Base-by-base conservation (phyloP, 176 grass and related monocot genomes). In the Ensete ventricosum region DNA sequence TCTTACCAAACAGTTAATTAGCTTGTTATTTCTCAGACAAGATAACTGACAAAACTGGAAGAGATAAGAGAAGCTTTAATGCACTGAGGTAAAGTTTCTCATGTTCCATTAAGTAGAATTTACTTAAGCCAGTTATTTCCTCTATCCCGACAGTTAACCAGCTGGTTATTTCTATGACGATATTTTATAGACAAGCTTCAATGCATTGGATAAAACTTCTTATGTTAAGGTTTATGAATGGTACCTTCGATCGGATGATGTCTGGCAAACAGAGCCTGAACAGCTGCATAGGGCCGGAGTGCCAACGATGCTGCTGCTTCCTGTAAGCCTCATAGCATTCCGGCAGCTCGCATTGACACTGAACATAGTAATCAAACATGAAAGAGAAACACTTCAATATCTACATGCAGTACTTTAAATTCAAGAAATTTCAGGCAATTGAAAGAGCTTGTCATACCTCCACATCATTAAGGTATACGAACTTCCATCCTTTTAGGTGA, bases 401-500 rank as follows among this genome's bases (percentile, higher is more conserved):
- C 20, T 17, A 62, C 17, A n/a, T 9, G 17, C 57, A 14, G 20
- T 7, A 8, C 20, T 62, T 17, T 19, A 14, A 17, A 20, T 19
- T 7, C 57, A 62, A 62, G 13, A 62, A 62, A 17, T 17, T 19
- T 17, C 20, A 1, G 20, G 20, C 14, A n/a, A 62, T 62, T 62
- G 20, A 62, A 62, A 62, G 57, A n/a, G 9, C 13, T 14, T n/a
- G 14, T 17, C 6, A 19, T 62, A 62, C 57, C 57, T 62, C 57
- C 1, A 62, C 57, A 62, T 62, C 57, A 62, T 62, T 62, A 5
- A 62, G 57, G 57, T 19, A 62, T 4, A 62, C 57, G 9, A 62
- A 62, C 57, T 62, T 62, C 57, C 57, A 62, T 7, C 57, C 57
- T 62, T 62, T 62, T 62, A 62, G 57, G 57, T 62, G 57, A n/a